phyloP scores from a whole-genome alignment of 1,139 yeast genomes.

The Hansenula sp. region DNA sequence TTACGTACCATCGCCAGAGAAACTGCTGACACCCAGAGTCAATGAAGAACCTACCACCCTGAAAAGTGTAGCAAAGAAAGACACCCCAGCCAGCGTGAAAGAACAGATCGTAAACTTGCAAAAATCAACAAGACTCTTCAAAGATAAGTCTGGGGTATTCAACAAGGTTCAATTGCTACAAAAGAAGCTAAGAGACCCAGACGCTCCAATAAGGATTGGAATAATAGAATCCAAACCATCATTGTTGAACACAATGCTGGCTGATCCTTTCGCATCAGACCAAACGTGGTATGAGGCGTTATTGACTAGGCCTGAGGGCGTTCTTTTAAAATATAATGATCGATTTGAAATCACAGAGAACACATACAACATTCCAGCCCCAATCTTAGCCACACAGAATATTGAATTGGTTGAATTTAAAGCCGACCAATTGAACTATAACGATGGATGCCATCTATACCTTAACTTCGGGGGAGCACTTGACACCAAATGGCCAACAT shows the following conservation, averaged over 20 bases:
- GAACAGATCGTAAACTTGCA: conserved; percentile 13
- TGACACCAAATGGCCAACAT: conserved; percentile 25
- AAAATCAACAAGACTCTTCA: conserved; percentile 9
- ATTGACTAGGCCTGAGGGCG: conserved; percentile 9
- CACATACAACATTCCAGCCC: conserved; percentile 18
- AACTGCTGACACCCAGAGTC: background rate
- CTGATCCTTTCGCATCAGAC: conserved; percentile 22
- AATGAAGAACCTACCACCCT: background rate
- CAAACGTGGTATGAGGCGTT: conserved; percentile 21
- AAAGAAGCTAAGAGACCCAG: conserved; percentile 10
- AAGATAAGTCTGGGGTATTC: conserved; percentile 16
- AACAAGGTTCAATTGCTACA: conserved; percentile 15
- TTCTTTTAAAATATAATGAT: conserved; percentile 10
- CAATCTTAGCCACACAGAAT: conserved; percentile 15
- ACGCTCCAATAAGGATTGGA: conserved; percentile 18
- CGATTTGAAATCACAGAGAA: conserved; percentile 6
- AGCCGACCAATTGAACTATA: conserved; percentile 1
- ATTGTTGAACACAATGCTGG: conserved; percentile 17
- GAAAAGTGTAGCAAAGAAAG: background rate
- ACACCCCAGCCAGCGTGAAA: background rate
- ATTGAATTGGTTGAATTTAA: conserved; percentile 25
- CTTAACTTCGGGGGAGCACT: conserved; percentile 15
- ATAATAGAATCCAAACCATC: conserved; percentile 17
- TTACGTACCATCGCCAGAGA: background rate
- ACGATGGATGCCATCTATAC: conserved; percentile 27